Conservation (phyloP, 352 stramenopile genomes). For the Phytopythium delawarense region DNA sequence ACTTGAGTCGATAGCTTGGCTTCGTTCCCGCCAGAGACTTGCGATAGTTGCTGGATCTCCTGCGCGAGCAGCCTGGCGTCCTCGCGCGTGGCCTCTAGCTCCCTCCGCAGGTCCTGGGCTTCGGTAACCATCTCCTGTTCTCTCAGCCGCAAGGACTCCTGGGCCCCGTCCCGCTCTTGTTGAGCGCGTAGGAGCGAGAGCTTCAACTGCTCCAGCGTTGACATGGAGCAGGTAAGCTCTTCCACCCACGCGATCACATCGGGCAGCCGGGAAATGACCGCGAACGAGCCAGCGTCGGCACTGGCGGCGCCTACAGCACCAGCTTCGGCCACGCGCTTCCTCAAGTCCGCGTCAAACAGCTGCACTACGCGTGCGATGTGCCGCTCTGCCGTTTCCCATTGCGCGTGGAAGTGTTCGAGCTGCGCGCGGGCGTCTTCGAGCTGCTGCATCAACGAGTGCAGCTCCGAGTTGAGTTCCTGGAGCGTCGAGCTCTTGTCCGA, state of each 20-base stretch:
- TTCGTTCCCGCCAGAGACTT: constrained; percentile 31
- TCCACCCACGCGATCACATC: constrained; percentile 17
- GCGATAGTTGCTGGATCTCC: constrained; percentile 48
- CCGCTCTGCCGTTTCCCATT: constrained; percentile 24
- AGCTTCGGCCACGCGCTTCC: not conserved
- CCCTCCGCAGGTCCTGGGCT: constrained; percentile 13
- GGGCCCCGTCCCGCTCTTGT: constrained; percentile 44
- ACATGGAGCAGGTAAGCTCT: constrained; percentile 13
- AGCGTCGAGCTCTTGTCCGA: constrained; percentile 45
- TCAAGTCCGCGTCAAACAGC: constrained; percentile 17
- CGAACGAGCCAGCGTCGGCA: not conserved
- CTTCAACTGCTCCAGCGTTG: constrained; percentile 39
- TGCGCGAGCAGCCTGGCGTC: constrained; percentile 47
- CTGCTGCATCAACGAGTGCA: constrained; percentile 32
- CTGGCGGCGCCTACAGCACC: not conserved
- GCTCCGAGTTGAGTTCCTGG: constrained; percentile 53
- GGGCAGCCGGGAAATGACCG: constrained; percentile 10
- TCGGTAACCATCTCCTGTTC: constrained; percentile 27
- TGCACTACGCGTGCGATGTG: constrained; percentile 23
- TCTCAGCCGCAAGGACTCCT: constrained; percentile 13
- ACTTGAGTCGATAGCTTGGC: constrained; percentile 34
- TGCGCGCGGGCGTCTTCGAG: constrained; percentile 26
- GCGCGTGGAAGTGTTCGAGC: constrained; percentile 28
- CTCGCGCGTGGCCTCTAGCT: constrained; percentile 32
- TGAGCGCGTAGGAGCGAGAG: constrained; percentile 39